Evolutionary conservation across 2,329 filamentous ascomycete genomes (phyloP), one percentile per base, ranked within the genome.

Genomic region (Bipolaris gigantea): DNA sequence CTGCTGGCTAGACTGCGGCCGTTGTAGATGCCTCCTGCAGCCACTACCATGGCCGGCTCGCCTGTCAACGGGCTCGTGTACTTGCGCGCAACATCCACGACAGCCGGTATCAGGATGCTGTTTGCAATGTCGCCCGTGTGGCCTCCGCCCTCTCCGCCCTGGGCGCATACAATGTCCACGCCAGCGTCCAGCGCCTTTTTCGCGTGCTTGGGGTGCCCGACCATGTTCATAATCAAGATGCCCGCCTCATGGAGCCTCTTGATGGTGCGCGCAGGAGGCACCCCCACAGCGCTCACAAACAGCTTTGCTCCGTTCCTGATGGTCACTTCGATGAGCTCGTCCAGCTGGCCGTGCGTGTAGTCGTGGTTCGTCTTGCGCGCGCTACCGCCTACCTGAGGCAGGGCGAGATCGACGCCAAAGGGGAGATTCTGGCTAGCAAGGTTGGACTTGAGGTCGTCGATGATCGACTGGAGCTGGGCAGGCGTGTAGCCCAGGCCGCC

Each of bases 171-270:
- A 60, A 97, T 87, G 75, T 97, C 93, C 9, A 96, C 91, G 39
- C 93, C 93, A 0, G 88, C 84, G 45, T 91, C 85, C 4, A 97
- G 79, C 2, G 92, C 92, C 78, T 97, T 97, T 72, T 88, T 84
- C 0, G 92, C 92, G 73, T 97, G 93, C 72, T 89, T 91, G 2
- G 93, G 92, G 66, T 92, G 89, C 0, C 93, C 93, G 18, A 97
- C 92, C 92, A 97, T 97, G 74, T 97, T 97, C 92, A 97, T 97
- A 33, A 97, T 82, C 55, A 95, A 72, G 36, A 97, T 89, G 0
- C 89, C 89, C 0, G 89, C 88, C 8, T 82, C 81, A 70, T 97
- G 93, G 40, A 97, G 80, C 41, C 85, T 79, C 63, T 90, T 85
- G 53, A 97, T 88, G 4, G 92, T 85, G 53, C 79, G 75, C 41